phyloP scores from a whole-genome alignment of 768 basidiomycete genomes.

The Clitopilus passeckerianus region DNA sequence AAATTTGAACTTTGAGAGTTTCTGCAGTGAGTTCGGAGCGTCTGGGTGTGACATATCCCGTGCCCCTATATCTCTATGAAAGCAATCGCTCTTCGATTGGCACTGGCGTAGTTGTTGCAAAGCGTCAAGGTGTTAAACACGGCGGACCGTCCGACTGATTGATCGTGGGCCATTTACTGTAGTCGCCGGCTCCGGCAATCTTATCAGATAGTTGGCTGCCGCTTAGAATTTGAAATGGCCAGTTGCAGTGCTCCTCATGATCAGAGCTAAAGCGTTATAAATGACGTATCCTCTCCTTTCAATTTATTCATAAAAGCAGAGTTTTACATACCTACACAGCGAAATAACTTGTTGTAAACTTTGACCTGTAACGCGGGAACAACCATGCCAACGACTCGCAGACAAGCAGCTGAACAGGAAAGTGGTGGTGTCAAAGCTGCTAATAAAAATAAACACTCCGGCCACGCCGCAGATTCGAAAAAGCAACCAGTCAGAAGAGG shows the following conservation, averaged over 20 bases:
- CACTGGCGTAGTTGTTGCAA: no score
- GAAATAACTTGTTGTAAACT: no score
- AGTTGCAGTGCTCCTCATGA: not conserved
- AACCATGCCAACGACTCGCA: slow-evolving; percentile 30
- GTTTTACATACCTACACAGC: no score
- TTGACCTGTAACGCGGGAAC: no score
- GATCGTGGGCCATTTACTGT: no score
- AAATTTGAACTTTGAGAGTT: slow-evolving; percentile 46
- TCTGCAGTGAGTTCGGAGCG: slow-evolving; percentile 23
- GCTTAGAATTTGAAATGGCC: not conserved
- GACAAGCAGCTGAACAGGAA: slow-evolving; percentile 13
- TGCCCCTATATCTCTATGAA: no score
- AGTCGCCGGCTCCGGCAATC: not conserved
- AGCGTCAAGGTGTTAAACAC: no score
- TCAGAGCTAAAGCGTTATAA: not conserved
- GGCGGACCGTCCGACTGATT: not conserved
- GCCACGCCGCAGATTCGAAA: not conserved
- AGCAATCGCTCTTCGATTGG: no score
- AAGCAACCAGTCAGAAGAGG: not conserved
- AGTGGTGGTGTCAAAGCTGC: not conserved
- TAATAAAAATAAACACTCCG: not conserved
- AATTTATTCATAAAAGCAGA: no score
- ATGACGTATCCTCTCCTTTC: not conserved
- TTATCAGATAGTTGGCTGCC: not conserved
- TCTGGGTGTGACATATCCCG: slow-evolving; percentile 26